Percentiles rank a stretch among this genome's conserved stretches.
Evolutionary conservation across 1,284 basidiomycete genomes (phyloP).

Genomic region (Phellopilus nigrolimitatus): DNA sequence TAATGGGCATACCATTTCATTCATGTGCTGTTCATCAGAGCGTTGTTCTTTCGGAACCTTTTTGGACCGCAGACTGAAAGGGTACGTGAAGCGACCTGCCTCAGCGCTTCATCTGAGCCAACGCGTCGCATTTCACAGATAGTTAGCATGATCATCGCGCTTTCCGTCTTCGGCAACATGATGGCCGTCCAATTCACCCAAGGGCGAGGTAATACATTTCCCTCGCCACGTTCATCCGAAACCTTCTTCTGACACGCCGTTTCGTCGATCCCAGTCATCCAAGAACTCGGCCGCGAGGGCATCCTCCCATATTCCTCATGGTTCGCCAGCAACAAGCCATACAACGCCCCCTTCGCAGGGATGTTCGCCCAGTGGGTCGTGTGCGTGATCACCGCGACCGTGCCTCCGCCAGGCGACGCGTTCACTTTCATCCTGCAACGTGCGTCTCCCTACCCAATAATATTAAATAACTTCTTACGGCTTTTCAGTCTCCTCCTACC

Average conservation of each 20-base stretch:
- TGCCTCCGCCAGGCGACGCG: conserved; percentile 59
- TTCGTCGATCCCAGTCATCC: conserved; percentile 44
- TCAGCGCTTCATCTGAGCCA: background rate
- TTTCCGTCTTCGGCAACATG: conserved; percentile 60
- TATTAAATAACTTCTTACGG: no score
- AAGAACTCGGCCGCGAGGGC: conserved; percentile 66
- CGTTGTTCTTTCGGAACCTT: conserved; percentile 64
- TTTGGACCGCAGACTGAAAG: conserved; percentile 55
- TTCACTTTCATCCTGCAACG: conserved; percentile 55
- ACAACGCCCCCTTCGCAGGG: conserved; percentile 53
- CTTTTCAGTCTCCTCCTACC: conserved; percentile 48
- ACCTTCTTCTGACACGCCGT: background rate
- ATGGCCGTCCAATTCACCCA: conserved; percentile 58
- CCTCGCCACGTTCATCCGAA: background rate
- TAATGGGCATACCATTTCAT: background rate
- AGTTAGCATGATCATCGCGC: conserved; percentile 55
- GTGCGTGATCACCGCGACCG: conserved; percentile 44
- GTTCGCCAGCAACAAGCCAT: conserved; percentile 63
- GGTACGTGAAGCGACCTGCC: conserved; percentile 30
- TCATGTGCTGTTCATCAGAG: conserved; percentile 32
- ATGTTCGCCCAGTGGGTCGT: conserved; percentile 52
- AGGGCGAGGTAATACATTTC: conserved; percentile 44
- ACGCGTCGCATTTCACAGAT: conserved; percentile 32
- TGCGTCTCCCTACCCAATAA: conserved; percentile 43
- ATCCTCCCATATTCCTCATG: conserved; percentile 56